Conservation (phyloP, 2,329 filamentous ascomycete genomes). For the Hymenoscyphus repandus region DNA sequence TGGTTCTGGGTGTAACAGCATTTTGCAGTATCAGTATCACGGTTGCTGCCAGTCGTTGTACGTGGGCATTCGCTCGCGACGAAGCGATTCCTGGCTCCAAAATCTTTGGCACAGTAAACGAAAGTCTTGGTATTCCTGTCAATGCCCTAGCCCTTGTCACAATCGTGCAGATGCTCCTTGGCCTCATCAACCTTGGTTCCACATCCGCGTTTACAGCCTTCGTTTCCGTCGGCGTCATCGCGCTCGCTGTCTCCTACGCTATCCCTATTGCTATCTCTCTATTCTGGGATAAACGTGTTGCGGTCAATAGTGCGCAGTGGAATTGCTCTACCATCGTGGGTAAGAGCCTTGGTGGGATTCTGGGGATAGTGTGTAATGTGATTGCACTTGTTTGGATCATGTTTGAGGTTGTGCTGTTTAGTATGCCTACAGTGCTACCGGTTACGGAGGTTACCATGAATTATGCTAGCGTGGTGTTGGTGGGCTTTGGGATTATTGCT, state of each 20-base stretch:
- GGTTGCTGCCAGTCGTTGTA: constrained; percentile 53
- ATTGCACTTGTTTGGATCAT: constrained; percentile 52
- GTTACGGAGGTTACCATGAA: constrained; percentile 56
- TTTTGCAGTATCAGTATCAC: constrained; percentile 51
- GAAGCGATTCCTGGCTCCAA: constrained; percentile 59
- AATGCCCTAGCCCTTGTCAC: constrained; percentile 49
- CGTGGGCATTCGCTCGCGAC: constrained; percentile 63
- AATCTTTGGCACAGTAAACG: constrained; percentile 34
- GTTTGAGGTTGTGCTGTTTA: constrained; percentile 58
- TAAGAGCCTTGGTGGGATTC: constrained; percentile 21
- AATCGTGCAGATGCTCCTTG: constrained; percentile 59
- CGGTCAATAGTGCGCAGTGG: constrained; percentile 50
- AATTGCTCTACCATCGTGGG: constrained; percentile 45
- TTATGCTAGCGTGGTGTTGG: constrained; percentile 44
- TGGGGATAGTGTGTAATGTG: constrained; percentile 41
- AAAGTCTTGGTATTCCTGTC: constrained; percentile 32
- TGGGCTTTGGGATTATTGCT: constrained; percentile 46
- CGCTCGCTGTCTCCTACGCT: constrained; percentile 66
- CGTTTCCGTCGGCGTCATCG: constrained; percentile 64
- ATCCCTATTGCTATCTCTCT: constrained; percentile 69
- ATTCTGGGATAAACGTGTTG: constrained; percentile 50
- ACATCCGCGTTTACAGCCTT: constrained; percentile 66
- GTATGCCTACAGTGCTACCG: constrained; percentile 56
- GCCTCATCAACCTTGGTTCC: constrained; percentile 65
- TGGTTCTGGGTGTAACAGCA: constrained; percentile 44